These are phyloP conservation scores for Colletotrichum tanaceti DNA, from an alignment of 2,329 filamentous ascomycete genomes.

Conservation along the genomic window DNA sequence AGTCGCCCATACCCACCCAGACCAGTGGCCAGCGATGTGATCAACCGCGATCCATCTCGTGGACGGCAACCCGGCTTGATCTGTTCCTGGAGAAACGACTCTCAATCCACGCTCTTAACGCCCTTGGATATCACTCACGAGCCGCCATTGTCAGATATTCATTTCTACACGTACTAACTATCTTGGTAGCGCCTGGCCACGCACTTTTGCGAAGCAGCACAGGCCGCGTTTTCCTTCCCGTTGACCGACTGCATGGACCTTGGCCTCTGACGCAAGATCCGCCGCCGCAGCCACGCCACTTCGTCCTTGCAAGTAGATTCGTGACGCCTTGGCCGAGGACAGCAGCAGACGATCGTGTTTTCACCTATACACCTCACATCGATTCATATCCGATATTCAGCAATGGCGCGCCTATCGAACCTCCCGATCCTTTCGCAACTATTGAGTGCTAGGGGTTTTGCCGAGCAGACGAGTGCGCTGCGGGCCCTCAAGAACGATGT, in stretches of 20 bases:
- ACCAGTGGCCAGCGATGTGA: constrained; percentile 7
- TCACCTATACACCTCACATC: background rate
- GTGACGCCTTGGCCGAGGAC: constrained; percentile 32
- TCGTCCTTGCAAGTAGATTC: constrained; percentile 25
- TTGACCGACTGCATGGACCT: constrained; percentile 38
- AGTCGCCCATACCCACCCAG: constrained; percentile 11
- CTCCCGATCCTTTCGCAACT: constrained; percentile 68
- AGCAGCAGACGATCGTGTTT: constrained; percentile 27
- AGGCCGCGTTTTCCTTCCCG: constrained; percentile 23
- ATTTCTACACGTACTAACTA: background rate
- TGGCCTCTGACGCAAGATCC: constrained; percentile 38
- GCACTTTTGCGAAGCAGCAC: constrained; percentile 24
- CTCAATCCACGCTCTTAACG: background rate
- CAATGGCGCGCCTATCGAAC: constrained; percentile 66
- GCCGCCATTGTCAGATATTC: background rate
- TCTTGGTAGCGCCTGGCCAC: background rate
- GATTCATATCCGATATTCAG: background rate
- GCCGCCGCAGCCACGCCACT: constrained; percentile 23
- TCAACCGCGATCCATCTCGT: constrained; percentile 7
- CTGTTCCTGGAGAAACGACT: constrained; percentile 9
- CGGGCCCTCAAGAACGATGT: constrained; percentile 87
- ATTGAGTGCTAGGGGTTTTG: constrained; percentile 61
- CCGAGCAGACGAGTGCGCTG: constrained; percentile 70
- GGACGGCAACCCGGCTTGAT: constrained; percentile 14
- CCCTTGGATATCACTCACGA: background rate